Conservation (phyloP, 257 asterid species). For the Lycium barbarum region DNA sequence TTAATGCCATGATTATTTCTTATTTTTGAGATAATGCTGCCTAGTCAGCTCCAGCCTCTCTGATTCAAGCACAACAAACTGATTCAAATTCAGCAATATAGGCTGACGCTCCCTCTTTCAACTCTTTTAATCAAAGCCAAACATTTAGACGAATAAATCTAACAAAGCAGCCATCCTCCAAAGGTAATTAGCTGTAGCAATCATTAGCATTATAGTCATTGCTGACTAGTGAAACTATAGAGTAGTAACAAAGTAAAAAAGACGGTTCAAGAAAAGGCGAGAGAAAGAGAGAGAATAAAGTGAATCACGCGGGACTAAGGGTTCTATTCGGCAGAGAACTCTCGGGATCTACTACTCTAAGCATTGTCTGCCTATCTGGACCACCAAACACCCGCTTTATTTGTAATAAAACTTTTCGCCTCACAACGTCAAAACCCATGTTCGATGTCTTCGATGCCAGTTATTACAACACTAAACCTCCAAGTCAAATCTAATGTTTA, state of each 20-base stretch:
- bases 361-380: not conserved
- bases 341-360: not conserved
- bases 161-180: not conserved
- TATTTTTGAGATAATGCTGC: not conserved
- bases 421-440: not conserved
- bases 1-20: not conserved
- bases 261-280: not conserved
- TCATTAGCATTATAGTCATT: not conserved
- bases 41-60: not conserved
- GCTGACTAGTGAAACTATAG: not conserved
- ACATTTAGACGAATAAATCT: not conserved
- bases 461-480: not conserved
- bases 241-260: not conserved
- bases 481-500: not conserved
- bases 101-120: not conserved
- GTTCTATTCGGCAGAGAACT: not conserved
- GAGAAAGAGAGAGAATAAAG: too few species aligned
- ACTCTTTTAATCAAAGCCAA: not conserved
- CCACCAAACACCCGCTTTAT: not conserved
- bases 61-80: not conserved
- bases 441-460: not conserved
- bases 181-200: not conserved
- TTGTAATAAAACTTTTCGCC: not conserved
- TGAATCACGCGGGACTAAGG: too few species aligned
- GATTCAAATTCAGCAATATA: not conserved